Conservation (phyloP, 2,329 filamentous ascomycete genomes). For the Beauveria sp. region DNA sequence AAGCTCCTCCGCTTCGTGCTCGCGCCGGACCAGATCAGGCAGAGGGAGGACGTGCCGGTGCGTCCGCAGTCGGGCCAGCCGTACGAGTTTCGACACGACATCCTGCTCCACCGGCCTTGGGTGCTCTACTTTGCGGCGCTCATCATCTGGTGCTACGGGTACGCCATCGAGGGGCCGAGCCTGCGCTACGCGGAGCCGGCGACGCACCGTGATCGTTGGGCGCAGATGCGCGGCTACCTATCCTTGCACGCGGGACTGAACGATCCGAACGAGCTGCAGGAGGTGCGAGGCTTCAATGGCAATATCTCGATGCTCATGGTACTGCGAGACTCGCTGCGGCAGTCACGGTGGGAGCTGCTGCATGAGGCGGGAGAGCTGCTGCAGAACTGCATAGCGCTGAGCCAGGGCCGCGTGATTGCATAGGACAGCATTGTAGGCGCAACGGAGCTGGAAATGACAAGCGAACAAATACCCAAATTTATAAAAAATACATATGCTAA, state of each 20-base stretch:
- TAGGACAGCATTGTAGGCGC: no score
- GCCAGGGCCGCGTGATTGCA: conserved; percentile 22
- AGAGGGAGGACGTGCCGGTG: conserved; percentile 30
- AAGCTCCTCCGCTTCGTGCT: conserved; percentile 84
- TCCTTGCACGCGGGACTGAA: conserved; percentile 61
- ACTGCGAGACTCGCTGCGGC: conserved; percentile 71
- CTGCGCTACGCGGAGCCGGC: conserved; percentile 37
- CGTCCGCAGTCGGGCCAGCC: conserved; percentile 33
- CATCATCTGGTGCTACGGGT: conserved; percentile 94
- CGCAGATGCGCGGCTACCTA: conserved; percentile 75
- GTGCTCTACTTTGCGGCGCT: conserved; percentile 88
- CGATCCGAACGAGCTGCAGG: conserved; percentile 69
- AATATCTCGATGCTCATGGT: conserved; percentile 77
- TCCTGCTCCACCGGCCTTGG: conserved; percentile 87
- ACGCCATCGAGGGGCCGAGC: conserved; percentile 71
- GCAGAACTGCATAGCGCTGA: conserved; percentile 66
- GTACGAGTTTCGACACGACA: conserved; percentile 82
- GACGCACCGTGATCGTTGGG: conserved; percentile 58
- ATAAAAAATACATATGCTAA: no score
- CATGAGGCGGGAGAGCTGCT: conserved; percentile 78
- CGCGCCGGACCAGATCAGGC: conserved; percentile 40
- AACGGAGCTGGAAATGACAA: no score
- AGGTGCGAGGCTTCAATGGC: conserved; percentile 67
- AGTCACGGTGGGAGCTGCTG: conserved; percentile 84
- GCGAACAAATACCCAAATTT: no score